Percentiles rank a stretch among this genome's conserved stretches.
Evolutionary conservation across 768 basidiomycete species (phyloP).

Genomic region (Rhodosporidiobolus sp.): DNA sequence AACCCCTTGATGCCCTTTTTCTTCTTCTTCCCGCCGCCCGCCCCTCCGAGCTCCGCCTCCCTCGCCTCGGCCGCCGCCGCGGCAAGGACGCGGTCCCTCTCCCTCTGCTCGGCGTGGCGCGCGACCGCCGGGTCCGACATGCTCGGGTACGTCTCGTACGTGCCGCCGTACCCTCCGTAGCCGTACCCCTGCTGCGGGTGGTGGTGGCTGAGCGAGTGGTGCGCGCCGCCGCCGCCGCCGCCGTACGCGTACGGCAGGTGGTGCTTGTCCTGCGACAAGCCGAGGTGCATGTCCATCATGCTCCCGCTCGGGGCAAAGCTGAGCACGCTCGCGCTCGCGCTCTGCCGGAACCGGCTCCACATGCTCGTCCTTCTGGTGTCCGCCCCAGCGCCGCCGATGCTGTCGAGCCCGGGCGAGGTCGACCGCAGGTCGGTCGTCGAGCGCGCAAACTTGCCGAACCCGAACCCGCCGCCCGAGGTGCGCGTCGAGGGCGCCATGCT

Average conservation of each 20-base stretch:
- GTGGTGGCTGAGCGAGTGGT: no score
- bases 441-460: slow-evolving; percentile 31
- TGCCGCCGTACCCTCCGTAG: neutral
- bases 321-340: slow-evolving; percentile 33
- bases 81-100: slow-evolving; percentile 19
- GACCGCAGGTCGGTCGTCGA: slow-evolving; percentile 37
- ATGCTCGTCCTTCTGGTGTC: slow-evolving; percentile 18
- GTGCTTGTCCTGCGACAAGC: slow-evolving; percentile 41
- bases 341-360: slow-evolving; percentile 36
- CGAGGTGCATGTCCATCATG: slow-evolving; percentile 47
- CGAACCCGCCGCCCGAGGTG: neutral
- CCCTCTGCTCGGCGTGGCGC: slow-evolving; percentile 15
- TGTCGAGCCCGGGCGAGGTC: slow-evolving; percentile 22
- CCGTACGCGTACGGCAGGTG: slow-evolving; percentile 17
- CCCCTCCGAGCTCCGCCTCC: neutral
- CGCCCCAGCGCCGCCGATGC: slow-evolving; percentile 33
- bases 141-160: slow-evolving; percentile 27
- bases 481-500: no score
- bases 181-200: no score
- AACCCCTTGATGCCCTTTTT: slow-evolving; percentile 46
- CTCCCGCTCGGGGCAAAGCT: slow-evolving; percentile 40
- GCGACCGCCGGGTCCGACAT: slow-evolving; percentile 36
- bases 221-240: neutral
- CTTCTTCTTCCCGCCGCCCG: slow-evolving; percentile 38
- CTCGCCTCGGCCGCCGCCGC: slow-evolving; percentile 4